These are phyloP conservation scores for Smallanthus sonchifolius DNA, from an alignment of 129 eudicot genomes.

Conservation along the genomic window DNA sequence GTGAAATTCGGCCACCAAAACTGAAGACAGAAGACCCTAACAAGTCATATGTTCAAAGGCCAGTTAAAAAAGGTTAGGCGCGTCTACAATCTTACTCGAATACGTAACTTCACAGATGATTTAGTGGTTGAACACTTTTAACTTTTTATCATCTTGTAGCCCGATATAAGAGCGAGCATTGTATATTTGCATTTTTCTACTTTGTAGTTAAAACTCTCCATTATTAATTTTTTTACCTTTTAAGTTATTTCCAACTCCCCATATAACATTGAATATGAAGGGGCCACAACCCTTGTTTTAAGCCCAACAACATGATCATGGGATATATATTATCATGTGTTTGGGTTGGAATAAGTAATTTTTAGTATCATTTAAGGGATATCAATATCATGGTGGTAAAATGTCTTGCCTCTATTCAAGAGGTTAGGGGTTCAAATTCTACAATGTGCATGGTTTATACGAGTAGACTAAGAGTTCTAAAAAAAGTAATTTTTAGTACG, in stretches of 20 bases:
- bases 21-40: constrained; percentile 98
- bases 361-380: too few relatives aligned
- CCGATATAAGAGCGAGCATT: constrained; percentile 20
- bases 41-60: constrained; percentile 95
- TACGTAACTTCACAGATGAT: constrained; percentile 17
- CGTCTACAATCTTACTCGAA: background rate
- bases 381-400: too few relatives aligned
- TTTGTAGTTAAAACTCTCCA: background rate
- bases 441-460: too few relatives aligned
- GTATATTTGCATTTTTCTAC: constrained; percentile 20
- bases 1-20: constrained; percentile 95
- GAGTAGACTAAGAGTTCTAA: too few relatives aligned
- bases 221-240: background rate
- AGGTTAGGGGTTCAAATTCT: too few relatives aligned
- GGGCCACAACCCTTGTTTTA: background rate
- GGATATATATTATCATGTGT: too few relatives aligned
- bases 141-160: constrained; percentile 18
- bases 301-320: background rate
- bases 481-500: too few relatives aligned
- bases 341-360: too few relatives aligned
- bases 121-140: constrained; percentile 11
- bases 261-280: background rate
- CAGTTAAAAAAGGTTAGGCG: constrained; percentile 68
- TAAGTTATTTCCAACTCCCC: background rate
- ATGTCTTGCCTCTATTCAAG: too few relatives aligned